Evolutionary conservation across 2,329 filamentous ascomycete genomes (phyloP), one percentile per base, ranked within the genome.

Genomic region (Colletotrichum lini): DNA sequence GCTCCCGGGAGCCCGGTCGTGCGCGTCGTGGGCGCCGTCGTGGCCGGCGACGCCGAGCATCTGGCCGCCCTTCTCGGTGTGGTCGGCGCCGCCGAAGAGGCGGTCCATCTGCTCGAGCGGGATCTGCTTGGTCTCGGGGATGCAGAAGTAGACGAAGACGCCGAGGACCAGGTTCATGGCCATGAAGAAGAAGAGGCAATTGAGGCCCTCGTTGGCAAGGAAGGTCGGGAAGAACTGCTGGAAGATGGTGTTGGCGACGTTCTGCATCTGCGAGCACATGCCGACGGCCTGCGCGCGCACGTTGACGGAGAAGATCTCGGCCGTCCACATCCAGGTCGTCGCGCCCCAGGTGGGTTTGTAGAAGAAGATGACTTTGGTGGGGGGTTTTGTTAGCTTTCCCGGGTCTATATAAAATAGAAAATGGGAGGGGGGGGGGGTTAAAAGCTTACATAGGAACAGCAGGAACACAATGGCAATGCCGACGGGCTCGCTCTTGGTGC

Each of bases 171-270:
- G 78, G 76, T 88, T 85, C 61, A 84, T 74, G n/a, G 77, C 76
- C 76, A 80, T 79, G 73, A 81, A 81, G 74, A 81, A 80, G 73
- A 79, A 81, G 16, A 84, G 77, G 42, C 82, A 84, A 65, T 80
- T 81, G 38, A 87, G 83, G 12, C 84, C 84, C 50, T 80, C 78
- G 76, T 91, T 90, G 64, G 86, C 83, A 18, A 92, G 84, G 82
- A 93, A 92, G 15, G 85, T 87, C 15, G 91, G 91, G 84, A 93
- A 92, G 84, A 92, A 92, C 74, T 93, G 91, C 79, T 92, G 89
- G 77, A 92, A 89, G 74, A 92, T 88, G 68, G 87, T 86, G 79
- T 92, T 92, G 78, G 90, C 90, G 63, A 92, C 87, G 77, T 92
- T 90, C 73, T 90, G 88, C 73, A 84, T 88, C 76, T 90, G 85